Evolutionary conservation across 495 filamentous ascomycete genomes (phyloP), one percentile per base, ranked within the genome.

Genomic region (Podospora bellae-mahoneyi): DNA sequence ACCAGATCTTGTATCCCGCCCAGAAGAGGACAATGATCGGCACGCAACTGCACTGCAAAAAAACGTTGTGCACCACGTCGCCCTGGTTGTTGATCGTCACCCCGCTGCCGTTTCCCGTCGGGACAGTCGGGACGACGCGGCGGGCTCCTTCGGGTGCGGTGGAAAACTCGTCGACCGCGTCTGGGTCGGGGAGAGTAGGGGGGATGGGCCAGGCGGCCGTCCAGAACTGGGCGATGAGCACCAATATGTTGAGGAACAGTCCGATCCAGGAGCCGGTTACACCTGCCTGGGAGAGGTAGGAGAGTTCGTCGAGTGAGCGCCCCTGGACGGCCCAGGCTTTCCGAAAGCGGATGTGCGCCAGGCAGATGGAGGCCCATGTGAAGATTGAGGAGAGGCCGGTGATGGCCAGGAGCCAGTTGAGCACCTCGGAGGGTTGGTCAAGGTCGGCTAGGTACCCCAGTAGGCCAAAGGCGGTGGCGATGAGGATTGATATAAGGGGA

Each of bases 211-310:
- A 91, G 18, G 92, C 89, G 32, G 90, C 93, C 30, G 89, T 90
- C 95, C 95, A 98, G 82, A 98, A 96, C 74, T 98, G 94, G 7
- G 91, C 94, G 59, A 94, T 73, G 23, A 98, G 84, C n/a, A 99
- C 89, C 10, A 96, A 80, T 28, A 82, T 65, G 77, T 97, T 97
- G 77, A 96, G 88, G 34, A 80, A 68, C 68, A 97, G 85, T 10
- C 95, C 95, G 28, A 97, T 66, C 87, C 90, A 97, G 1, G 92
- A 96, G 2, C 94, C 95, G 26, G 87, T 75, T 1, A 96, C 81
- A 62, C 95, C 95, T 1, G 90, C 85, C 69, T 95, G 93, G 2
- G 91, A 91, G 13, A 74, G 80, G 84, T 93, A 99, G 2, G 92
- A 88, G 16, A 99, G 79, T 68, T 97, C 91, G 48, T 90, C 79